These are phyloP conservation scores for Cadophora malorum DNA, from an alignment of 2,329 filamentous ascomycete species.

Conservation along the genomic window DNA sequence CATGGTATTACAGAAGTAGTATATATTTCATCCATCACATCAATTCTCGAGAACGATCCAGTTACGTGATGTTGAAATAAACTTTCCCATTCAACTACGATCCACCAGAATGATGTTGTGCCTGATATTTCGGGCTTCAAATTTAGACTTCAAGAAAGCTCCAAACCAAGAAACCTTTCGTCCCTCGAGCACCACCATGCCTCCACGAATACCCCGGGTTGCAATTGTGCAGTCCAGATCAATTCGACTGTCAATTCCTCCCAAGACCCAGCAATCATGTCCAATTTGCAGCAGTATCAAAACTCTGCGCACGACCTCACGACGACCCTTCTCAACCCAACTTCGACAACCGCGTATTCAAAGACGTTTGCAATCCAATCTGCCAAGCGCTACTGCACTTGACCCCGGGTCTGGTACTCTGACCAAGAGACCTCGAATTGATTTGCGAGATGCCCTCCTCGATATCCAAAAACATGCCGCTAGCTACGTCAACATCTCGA, in stretches of 20 bases:
- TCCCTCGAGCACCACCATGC: slow-evolving; percentile 41
- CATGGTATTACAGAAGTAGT: slow-evolving; percentile 48
- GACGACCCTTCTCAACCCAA: slow-evolving; percentile 16
- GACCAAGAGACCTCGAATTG: slow-evolving; percentile 24
- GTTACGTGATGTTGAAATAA: background rate
- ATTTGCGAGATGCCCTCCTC: slow-evolving; percentile 53
- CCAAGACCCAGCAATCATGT: slow-evolving; percentile 34
- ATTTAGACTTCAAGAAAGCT: background rate
- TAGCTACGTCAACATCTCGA: slow-evolving; percentile 69
- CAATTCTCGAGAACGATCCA: too few relatives aligned
- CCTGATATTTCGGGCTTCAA: slow-evolving; percentile 26
- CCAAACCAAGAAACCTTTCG: slow-evolving; percentile 7
- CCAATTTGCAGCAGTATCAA: slow-evolving; percentile 37
- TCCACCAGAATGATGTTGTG: slow-evolving; percentile 6
- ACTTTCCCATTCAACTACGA: background rate
- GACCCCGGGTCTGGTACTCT: background rate
- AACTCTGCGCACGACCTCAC: background rate
- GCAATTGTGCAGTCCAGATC: slow-evolving; percentile 32
- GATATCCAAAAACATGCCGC: slow-evolving; percentile 67
- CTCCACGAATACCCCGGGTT: slow-evolving; percentile 42
- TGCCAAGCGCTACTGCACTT: slow-evolving; percentile 17
- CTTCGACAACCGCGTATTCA: slow-evolving; percentile 25
- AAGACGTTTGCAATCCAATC: slow-evolving; percentile 31
- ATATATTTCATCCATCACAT: background rate
- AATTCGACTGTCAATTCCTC: slow-evolving; percentile 25